Base-by-base conservation (phyloP, 139 green algal species). In the Yamagishiella unicocca region DNA sequence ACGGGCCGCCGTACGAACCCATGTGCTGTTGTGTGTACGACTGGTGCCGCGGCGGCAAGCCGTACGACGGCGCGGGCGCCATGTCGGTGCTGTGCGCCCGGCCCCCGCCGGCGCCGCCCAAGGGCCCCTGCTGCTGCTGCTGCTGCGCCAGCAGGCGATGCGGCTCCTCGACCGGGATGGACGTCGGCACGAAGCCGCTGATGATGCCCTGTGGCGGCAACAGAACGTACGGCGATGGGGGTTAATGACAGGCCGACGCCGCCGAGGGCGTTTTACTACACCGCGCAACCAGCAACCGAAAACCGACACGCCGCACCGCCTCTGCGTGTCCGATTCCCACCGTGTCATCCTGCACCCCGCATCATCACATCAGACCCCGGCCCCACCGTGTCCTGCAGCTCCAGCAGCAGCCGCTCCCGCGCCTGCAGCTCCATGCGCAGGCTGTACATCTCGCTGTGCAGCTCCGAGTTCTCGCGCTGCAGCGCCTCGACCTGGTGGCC, bases 151-250 rank as follows among this genome's bases (percentile, higher is more conserved):
- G 35, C 27, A 42, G 25, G 46, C 50, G 76, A 7, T 71, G 54
- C 33, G 58, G 38, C 27, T 84, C 58, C 17, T 84, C 78, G 38
- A 85, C 12, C 4, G 79, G 31, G 17, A 85, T 74, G 10, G 61
- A 74, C 42, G 62, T 85, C 42, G 79, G 79, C n/a, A 85, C 79
- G 55, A 85, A 85, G 62, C 79, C 79, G 62, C 62, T 77, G 62
- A 85, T 85, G 62, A 85, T 85, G 43, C 79, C 79, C 79, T 85
- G 62, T 37, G 38, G n/a, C n/a, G n/a, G n/a, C n/a, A n/a, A n/a
- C n/a, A n/a, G n/a, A n/a, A n/a, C n/a, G n/a, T n/a, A n/a, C n/a
- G n/a, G n/a, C n/a, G n/a, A n/a, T n/a, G n/a, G n/a, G n/a, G n/a
- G n/a, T n/a, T n/a, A n/a, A n/a, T n/a, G n/a, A n/a, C n/a, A n/a